A percentile compares a stretch with the other conserved stretches of the same genome.
phyloP scores from a whole-genome alignment of 2,329 filamentous ascomycete genomes.

The Fusarium luffae region DNA sequence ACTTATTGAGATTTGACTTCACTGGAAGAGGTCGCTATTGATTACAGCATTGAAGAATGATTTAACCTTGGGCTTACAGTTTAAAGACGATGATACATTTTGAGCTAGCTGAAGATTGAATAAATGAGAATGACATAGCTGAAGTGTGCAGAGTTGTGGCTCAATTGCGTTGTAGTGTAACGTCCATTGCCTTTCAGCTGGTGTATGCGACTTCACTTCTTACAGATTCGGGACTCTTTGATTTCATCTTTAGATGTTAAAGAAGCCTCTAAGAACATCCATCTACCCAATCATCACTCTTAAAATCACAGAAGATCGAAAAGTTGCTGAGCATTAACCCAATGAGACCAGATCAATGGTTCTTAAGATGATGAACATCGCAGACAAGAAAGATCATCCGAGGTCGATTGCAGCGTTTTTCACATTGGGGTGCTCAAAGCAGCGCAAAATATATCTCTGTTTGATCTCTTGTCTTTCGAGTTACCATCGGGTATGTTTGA shows the following conservation, averaged over 20 bases:
- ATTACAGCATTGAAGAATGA: too few relatives aligned
- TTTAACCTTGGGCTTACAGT: too few relatives aligned
- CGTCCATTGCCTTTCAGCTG: background rate
- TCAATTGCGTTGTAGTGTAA: background rate
- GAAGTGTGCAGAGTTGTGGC: background rate
- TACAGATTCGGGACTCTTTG: background rate
- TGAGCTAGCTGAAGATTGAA: background rate
- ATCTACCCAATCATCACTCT: background rate
- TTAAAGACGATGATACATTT: too few relatives aligned
- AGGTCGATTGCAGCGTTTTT: background rate
- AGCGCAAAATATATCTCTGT: background rate
- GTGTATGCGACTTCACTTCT: background rate
- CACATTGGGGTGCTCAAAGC: too few relatives aligned
- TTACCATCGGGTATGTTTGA: background rate
- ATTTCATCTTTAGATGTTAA: background rate
- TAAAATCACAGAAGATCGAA: background rate
- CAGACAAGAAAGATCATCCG: background rate
- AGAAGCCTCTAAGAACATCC: fast-evolving
- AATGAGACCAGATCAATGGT: background rate
- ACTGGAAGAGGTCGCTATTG: too few relatives aligned
- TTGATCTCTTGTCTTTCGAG: background rate
- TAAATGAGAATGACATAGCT: too few relatives aligned
- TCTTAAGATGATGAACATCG: background rate
- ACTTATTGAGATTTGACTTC: too few relatives aligned
- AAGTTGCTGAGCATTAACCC: background rate